Conservation (phyloP, 768 basidiomycete species). For the Lyophyllum decastes region DNA sequence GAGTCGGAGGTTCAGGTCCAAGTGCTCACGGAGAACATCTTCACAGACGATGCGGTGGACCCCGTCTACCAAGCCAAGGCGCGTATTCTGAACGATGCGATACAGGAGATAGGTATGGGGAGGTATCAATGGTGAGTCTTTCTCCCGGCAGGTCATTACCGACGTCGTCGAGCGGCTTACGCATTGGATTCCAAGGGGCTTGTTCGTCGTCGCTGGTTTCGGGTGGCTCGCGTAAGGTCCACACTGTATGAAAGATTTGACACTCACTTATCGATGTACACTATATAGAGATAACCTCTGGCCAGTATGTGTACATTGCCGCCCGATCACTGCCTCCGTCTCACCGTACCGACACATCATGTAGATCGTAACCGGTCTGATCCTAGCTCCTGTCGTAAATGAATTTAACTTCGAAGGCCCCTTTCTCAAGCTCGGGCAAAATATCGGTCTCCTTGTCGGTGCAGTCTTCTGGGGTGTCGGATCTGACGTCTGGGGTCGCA, state of each 20-base stretch:
- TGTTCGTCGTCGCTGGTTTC: slow-evolving; percentile 72
- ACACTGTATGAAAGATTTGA: not conserved
- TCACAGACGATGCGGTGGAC: slow-evolving; percentile 35
- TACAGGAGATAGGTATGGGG: slow-evolving; percentile 75
- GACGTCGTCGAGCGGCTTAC: not conserved
- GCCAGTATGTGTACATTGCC: slow-evolving; percentile 50
- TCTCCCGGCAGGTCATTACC: not conserved
- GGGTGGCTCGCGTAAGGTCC: slow-evolving; percentile 71
- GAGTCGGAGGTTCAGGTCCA: not conserved
- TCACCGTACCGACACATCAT: not conserved
- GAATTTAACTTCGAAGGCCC: slow-evolving; percentile 67
- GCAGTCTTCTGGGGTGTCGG: slow-evolving; percentile 70
- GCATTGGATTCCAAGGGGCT: slow-evolving; percentile 43
- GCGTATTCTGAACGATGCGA: slow-evolving; percentile 54
- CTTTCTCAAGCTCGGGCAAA: slow-evolving; percentile 68
- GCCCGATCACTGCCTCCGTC: not conserved
- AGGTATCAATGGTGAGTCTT: slow-evolving; percentile 52
- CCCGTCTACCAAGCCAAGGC: slow-evolving; percentile 63
- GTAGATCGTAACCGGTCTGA: slow-evolving; percentile 66
- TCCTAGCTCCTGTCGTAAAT: slow-evolving; percentile 60
- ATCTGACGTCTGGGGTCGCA: slow-evolving; percentile 72
- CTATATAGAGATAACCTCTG: slow-evolving; percentile 67
- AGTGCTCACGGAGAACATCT: slow-evolving; percentile 12
- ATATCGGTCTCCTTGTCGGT: slow-evolving; percentile 70
- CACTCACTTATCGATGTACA: not conserved